Conservation (phyloP, 495 filamentous ascomycete species). For the Pseudomonodictys pantanalensis region DNA sequence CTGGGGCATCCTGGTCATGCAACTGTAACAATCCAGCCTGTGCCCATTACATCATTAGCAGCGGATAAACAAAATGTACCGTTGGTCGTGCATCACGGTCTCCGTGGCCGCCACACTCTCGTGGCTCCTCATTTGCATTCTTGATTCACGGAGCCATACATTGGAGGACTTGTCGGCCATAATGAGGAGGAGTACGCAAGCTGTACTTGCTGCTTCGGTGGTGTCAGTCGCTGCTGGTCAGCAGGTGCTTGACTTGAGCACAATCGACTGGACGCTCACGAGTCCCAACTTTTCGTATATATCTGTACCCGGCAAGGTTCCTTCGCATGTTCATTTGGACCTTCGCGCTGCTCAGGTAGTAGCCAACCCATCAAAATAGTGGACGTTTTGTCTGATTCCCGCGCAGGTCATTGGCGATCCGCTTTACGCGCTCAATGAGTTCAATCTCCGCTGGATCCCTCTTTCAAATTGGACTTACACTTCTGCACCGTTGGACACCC, state of each 20-base stretch:
- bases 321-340: slow-evolving; percentile 64
- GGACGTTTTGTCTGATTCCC: slow-evolving; percentile 4
- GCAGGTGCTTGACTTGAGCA: slow-evolving; percentile 53
- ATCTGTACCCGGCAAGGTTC: slow-evolving; percentile 55
- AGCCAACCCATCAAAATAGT: slow-evolving; percentile 19
- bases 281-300: slow-evolving; percentile 50
- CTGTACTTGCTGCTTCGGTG: slow-evolving; percentile 15
- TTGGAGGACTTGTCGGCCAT: no score
- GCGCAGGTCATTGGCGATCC: slow-evolving; percentile 32
- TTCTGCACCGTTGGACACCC: slow-evolving; percentile 47
- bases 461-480: slow-evolving; percentile 63
- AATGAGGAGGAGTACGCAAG: slow-evolving; percentile 26
- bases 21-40: no score
- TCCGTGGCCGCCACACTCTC: no score
- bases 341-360: slow-evolving; percentile 48
- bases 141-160: no score
- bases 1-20: no score
- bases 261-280: slow-evolving; percentile 55
- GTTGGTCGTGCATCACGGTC: no score
- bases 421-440: slow-evolving; percentile 59
- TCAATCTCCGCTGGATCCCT: slow-evolving; percentile 60
- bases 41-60: no score
- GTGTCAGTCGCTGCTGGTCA: slow-evolving; percentile 7
- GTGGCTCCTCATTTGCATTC: no score
- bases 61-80: no score